Evolutionary conservation across 768 basidiomycete genomes (phyloP), one percentile per base, ranked within the genome.

Genomic region (Cystobasidium ongulense): DNA sequence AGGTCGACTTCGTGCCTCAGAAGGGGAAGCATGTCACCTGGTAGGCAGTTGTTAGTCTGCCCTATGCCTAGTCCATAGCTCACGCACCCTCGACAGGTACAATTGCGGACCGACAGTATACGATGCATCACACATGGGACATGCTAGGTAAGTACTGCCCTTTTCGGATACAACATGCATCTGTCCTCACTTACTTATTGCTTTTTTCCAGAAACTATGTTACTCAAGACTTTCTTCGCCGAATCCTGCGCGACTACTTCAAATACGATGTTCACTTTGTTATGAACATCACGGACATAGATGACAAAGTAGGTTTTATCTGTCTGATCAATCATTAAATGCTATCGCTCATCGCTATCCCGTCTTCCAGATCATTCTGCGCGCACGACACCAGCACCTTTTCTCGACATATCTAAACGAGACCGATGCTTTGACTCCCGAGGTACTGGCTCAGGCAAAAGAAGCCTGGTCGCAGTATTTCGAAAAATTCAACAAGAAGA

Each of bases 21-120:
- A 75, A 80, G 74, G 81, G 80, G 13, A 77, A 76, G 52, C 77
- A 77, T 38, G 79, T 81, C 10, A 79, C 33, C 63, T 78, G 78
- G 78, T 76, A 43, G 68, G 73, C 13, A 75, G 74, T n/a, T 68
- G 73, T 3, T 31, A 78, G 76, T 53, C 50, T 59, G 21, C 76
- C 76, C 3, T 74, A 75, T 29, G 18, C 21, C n/a, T 3, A 21
- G 3, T 50, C 46, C 21, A 4, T 50, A 50, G 46, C 87, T 95
- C n/a, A 93, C 94, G 78, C 98, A 94, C 94, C 43, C 33, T 38
- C 17, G 21, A 7, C 21, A 67, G 65, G 65, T 98, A 99, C 81
- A 97, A 96, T 81, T 99, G 96, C 79, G 95, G 96, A 11, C 95
- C 96, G 21, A 99, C 96, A 0, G 96, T 99, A 10, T 99, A 99